A percentile compares a stretch with the other conserved stretches of the same genome.
These are phyloP conservation scores for Ramaria rubella DNA, from an alignment of 768 basidiomycete genomes.

Conservation along the genomic window DNA sequence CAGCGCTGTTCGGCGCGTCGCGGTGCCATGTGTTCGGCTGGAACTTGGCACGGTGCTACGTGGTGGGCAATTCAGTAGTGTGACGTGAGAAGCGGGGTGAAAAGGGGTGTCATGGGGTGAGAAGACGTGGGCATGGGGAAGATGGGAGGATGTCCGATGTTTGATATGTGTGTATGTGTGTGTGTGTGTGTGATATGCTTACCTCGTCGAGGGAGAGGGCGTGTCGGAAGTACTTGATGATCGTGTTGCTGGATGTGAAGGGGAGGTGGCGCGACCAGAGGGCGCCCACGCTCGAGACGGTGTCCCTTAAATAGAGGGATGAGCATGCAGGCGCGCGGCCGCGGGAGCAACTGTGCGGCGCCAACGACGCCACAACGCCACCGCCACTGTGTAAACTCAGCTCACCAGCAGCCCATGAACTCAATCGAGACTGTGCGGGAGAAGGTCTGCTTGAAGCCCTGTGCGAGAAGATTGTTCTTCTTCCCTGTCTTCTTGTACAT, in stretches of 20 bases:
- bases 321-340: not conserved
- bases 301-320: constrained; percentile 47
- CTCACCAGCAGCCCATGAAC: constrained; percentile 74
- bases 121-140: constrained; percentile 10
- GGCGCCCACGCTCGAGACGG: constrained; percentile 69
- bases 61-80: not conserved
- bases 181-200: constrained; percentile 17
- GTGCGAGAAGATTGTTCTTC: constrained; percentile 39
- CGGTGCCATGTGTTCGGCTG: constrained; percentile 57
- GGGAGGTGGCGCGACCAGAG: constrained; percentile 55
- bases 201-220: constrained; percentile 77
- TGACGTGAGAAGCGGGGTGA: not conserved
- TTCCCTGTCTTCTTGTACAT: constrained; percentile 47
- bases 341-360: constrained; percentile 2
- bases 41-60: constrained; percentile 60
- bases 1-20: constrained; percentile 23
- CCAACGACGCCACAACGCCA: not conserved
- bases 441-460: constrained; percentile 69
- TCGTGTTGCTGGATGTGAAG: constrained; percentile 55
- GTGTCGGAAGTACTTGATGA: constrained; percentile 68
- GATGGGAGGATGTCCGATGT: not conserved
- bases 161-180: not conserved
- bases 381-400: constrained; percentile 7
- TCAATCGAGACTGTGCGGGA: constrained; percentile 63
- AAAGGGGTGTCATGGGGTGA: not conserved